These are phyloP conservation scores for Pythium utonaiense DNA, from an alignment of 352 stramenopile species.

Conservation along the genomic window DNA sequence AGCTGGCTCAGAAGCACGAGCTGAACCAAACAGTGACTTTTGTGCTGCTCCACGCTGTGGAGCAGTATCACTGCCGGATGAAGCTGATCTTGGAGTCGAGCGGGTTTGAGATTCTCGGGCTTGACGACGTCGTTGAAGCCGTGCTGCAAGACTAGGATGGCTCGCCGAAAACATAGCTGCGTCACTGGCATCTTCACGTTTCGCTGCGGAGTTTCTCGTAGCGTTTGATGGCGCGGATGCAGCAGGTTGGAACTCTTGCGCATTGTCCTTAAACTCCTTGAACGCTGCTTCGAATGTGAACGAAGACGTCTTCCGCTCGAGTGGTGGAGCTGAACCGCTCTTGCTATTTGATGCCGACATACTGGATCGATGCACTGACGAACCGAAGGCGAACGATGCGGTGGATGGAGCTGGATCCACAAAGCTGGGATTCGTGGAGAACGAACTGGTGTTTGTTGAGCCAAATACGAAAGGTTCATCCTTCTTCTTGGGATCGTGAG, in stretches of 20 bases:
- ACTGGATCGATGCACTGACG: not conserved
- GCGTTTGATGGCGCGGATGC: not conserved
- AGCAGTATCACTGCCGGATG: not conserved
- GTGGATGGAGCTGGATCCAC: not conserved
- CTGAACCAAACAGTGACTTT: conserved; percentile 5
- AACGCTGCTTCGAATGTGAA: conserved; percentile 22
- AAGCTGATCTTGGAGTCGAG: not conserved
- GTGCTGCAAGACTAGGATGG: conserved; percentile 11
- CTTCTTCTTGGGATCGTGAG: not conserved
- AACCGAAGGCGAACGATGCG: not conserved
- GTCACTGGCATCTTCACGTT: not conserved
- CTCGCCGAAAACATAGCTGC: not conserved
- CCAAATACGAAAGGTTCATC: not conserved
- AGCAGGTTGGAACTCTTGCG: not conserved
- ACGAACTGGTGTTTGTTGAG: not conserved
- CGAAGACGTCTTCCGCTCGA: conserved; percentile 1
- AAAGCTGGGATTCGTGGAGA: not conserved
- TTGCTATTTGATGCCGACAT: not conserved
- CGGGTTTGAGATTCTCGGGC: conserved; percentile 6
- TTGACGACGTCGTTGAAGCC: conserved; percentile 12
- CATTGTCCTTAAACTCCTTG: conserved; percentile 9
- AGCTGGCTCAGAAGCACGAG: not conserved
- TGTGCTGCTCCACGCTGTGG: not conserved
- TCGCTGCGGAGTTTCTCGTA: not conserved
- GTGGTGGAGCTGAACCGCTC: not conserved